These are phyloP conservation scores for Metschnikowia bowlesiae DNA, from an alignment of 805 yeast species.

Conservation along the genomic window DNA sequence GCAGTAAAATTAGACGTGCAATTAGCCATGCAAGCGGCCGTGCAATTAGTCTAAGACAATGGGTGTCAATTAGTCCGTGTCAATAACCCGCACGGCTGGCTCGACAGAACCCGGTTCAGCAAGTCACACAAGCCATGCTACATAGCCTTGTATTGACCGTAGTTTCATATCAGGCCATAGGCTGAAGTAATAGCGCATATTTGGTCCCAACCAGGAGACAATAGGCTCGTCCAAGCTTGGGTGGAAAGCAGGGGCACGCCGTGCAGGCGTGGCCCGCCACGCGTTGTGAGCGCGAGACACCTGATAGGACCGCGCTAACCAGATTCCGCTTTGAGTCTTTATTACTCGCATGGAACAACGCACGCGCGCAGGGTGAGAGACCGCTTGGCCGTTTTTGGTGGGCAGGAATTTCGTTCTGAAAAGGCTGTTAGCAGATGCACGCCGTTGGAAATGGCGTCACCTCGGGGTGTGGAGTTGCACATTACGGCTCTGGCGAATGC, in stretches of 20 bases:
- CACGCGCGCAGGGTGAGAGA: background rate
- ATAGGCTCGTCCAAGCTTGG: background rate
- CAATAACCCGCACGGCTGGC: too few species aligned
- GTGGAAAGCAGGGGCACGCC: background rate
- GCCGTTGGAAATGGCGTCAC: background rate
- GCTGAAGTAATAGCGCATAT: too few species aligned
- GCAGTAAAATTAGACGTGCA: too few species aligned
- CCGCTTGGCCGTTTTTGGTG: background rate
- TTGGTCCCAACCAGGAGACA: too few species aligned
- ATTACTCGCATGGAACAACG: slow-evolving; percentile 1
- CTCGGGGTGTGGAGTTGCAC: background rate
- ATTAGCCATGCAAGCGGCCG: too few species aligned
- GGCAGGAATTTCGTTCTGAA: background rate
- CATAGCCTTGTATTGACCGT: too few species aligned
- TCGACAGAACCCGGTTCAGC: too few species aligned
- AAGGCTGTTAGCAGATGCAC: background rate
- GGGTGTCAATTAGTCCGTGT: too few species aligned
- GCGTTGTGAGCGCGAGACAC: background rate
- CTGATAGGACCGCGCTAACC: background rate
- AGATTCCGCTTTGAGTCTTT: background rate
- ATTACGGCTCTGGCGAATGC: background rate
- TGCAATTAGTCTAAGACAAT: too few species aligned
- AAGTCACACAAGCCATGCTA: too few species aligned
- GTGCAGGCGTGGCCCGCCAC: background rate
- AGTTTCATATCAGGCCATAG: too few species aligned